phyloP scores from a whole-genome alignment of 805 yeast genomes.

The Wickerhamiella alocasiicola region DNA sequence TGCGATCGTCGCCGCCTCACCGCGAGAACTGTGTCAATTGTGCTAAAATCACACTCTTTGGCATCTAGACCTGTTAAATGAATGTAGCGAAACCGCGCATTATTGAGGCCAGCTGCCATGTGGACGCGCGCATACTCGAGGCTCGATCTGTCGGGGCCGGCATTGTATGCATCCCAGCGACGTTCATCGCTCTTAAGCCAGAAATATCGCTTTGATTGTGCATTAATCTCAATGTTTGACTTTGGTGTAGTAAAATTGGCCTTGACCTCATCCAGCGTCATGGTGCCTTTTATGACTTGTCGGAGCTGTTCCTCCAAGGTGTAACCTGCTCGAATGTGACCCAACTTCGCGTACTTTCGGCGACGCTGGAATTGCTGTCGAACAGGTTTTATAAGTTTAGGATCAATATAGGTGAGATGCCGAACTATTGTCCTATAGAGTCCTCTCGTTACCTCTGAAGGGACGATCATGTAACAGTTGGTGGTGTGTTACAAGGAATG shows the following conservation, averaged over 20 bases:
- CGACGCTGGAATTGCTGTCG: constrained; percentile 12
- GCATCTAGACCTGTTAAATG: background rate
- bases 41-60: background rate
- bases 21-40: constrained; percentile 17
- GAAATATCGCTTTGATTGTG: background rate
- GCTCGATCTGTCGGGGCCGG: constrained; percentile 12
- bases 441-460: background rate
- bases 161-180: constrained; percentile 17
- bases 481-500: background rate
- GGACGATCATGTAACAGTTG: background rate
- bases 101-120: constrained; percentile 5
- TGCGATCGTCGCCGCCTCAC: too few relatives aligned
- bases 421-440: constrained; percentile 11
- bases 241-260: background rate
- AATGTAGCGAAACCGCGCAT: background rate
- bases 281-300: constrained; percentile 8
- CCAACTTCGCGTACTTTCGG: constrained; percentile 7
- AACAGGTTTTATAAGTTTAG: constrained; percentile 1
- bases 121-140: constrained; percentile 7
- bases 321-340: constrained; percentile 15
- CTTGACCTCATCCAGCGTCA: constrained; percentile 4
- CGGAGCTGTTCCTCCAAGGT: constrained; percentile 16
- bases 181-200: constrained; percentile 17
- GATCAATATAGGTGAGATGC: constrained; percentile 9
- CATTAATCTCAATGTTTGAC: background rate